Conservation (phyloP, 352 stramenopile species). For the Poterioochromonas sp. region DNA sequence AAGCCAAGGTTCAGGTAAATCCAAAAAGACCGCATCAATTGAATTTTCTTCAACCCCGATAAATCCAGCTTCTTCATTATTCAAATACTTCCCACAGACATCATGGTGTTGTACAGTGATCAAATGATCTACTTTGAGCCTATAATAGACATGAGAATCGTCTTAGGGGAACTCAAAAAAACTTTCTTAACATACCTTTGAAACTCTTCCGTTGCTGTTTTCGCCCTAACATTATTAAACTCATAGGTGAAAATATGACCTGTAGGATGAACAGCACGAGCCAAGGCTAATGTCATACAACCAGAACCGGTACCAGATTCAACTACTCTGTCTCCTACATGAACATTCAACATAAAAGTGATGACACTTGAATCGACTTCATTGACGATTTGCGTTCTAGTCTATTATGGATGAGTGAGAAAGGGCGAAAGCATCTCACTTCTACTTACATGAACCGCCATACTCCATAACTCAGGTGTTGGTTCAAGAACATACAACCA, state of each 20-base stretch:
- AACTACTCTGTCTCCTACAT: constrained; percentile 56
- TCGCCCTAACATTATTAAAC: constrained; percentile 85
- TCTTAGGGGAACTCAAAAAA: neutral
- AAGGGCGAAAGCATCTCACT: neutral
- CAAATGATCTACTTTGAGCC: constrained; percentile 46
- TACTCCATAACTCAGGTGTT: constrained; percentile 91
- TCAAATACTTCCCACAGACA: constrained; percentile 65
- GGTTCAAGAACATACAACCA: constrained; percentile 87
- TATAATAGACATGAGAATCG: neutral
- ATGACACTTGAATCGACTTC: constrained; percentile 74
- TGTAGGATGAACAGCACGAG: constrained; percentile 65
- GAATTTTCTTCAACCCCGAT: constrained; percentile 50
- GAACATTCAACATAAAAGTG: constrained; percentile 50
- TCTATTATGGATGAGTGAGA: constrained; percentile 44
- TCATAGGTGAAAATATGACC: constrained; percentile 93
- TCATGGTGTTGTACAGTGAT: constrained; percentile 86
- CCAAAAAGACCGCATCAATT: constrained; percentile 88
- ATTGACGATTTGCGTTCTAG: constrained; percentile 94
- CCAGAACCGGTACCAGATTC: constrained; percentile 76
- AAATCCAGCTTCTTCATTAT: constrained; percentile 28
- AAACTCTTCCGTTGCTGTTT: constrained; percentile 86
- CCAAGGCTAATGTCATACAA: constrained; percentile 72
- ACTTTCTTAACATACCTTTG: constrained; percentile 42
- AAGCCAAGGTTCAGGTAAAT: constrained; percentile 93
- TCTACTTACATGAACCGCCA: constrained; percentile 58